These are phyloP conservation scores for Emergomyces pasteurianus DNA, from an alignment of 2,329 filamentous ascomycete species.

Conservation along the genomic window DNA sequence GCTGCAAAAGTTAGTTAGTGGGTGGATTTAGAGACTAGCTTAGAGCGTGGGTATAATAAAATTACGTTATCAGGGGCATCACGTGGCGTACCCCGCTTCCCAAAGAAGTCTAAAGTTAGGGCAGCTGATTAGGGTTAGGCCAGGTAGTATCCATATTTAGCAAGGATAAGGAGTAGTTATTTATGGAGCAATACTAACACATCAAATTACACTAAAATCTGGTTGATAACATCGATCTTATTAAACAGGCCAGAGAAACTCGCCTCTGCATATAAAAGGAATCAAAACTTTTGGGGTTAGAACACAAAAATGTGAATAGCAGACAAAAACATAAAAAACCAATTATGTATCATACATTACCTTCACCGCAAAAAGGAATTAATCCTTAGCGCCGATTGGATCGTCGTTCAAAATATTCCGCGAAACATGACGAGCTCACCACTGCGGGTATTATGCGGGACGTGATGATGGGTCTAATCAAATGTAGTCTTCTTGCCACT, in stretches of 20 bases:
- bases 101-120: background rate
- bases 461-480: constrained; percentile 19
- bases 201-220: no score
- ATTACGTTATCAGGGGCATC: background rate
- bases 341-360: constrained; percentile 3
- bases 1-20: background rate
- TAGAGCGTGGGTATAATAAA: background rate
- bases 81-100: background rate
- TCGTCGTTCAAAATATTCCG: background rate
- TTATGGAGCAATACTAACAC: no score
- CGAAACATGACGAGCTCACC: background rate
- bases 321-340: background rate
- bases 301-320: background rate
- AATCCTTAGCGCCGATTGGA: background rate
- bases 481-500: constrained; percentile 72
- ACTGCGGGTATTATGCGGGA: background rate
- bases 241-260: background rate
- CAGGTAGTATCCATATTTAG: no score
- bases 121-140: background rate
- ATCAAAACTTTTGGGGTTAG: background rate
- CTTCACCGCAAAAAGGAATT: background rate
- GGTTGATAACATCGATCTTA: background rate
- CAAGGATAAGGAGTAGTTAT: no score
- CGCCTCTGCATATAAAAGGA: background rate
- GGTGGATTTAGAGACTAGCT: background rate